Base-by-base conservation (phyloP, 2,329 filamentous ascomycete species). In the Penicillium sp. region DNA sequence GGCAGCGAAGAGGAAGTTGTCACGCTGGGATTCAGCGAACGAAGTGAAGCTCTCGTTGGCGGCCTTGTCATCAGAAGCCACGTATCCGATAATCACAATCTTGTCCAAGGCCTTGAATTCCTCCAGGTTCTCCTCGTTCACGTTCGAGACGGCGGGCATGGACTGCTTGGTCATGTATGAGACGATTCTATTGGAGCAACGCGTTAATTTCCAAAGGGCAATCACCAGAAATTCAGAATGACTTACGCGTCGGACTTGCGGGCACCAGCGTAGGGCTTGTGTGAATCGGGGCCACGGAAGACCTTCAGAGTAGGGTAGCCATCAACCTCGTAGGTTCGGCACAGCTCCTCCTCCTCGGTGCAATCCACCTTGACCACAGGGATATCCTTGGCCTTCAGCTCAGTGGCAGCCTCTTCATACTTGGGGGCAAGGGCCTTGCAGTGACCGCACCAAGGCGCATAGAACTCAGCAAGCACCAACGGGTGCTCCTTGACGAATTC, bases 121-220 rank as follows among this genome's bases (percentile, higher is more conserved):
- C 74, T 93, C 90, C 55, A 97, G 81, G 59, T 88, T 91, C 65
- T 93, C 90, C 77, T 89, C 87, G 69, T 85, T 88, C 59, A 99
- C 84, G 64, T 84, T 73, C 6, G 94, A 97, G 64, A 99, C 93
- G 64, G 94, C 90, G 54, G 94, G 94, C 60, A 99, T 86, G 27
- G 91, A 90, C 82, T 97, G 94, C 86, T 97, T 99, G 77, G 91
- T 89, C 94, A 99, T 99, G 84, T 96, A 97, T 27, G 86, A 89
- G 63, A 88, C 77, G 69, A 89, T 86, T 37, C 83, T 84, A 62
- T 37, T 3, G 37, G 48, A 27, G 19, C 23, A 31, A 48, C 43
- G 45, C 21, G 72, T 73, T 54, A 64, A 25, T 47, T 37, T 35
- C 2, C 21, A 12, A 38, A 27, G 6, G 23, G 40, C 33, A 38